Base-by-base conservation (phyloP, 2,329 filamentous ascomycete genomes). In the Xylaria sp. region DNA sequence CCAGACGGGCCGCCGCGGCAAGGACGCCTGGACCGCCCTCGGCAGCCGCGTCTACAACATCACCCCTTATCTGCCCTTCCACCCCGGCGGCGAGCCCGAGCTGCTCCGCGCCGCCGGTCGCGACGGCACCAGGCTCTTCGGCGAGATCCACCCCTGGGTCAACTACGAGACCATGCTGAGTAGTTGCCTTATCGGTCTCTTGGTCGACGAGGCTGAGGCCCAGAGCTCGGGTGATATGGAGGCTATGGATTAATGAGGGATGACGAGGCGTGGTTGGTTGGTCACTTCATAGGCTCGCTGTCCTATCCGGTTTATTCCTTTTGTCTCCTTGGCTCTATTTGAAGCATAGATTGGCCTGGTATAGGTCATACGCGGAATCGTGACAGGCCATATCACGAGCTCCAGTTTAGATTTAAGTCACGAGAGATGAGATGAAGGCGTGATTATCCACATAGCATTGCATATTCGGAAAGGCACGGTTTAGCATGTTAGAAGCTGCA, bases 21-120 rank as follows among this genome's bases (percentile, higher is more conserved):
- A 88, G 70, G 93, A 97, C 76, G 94, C 94, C 0, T 99, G 96
- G 96, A 97, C 92, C 69, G 92, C 90, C 1, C 91, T 97, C 70
- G 91, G 93, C 69, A 94, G 95, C 1, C 92, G 92, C 76, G 95
- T 98, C 34, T 99, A 98, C 82, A 98, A 98, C 77, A 91, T 99
- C 67, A 91, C 91, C 0, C 94, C 95, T 0, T 99, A 98, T 78
- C 79, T 94, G 44, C 90, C 92, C 1, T 99, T 94, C 78, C 96
- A 99, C 79, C 96, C 96, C 0, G 96, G 96, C 25, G 96, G 93
- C 9, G 88, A 91, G 74, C 89, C 89, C 4, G 92, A 97, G 81
- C 80, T 96, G 71, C 81, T 92, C 79, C 83, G 88, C 39, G 86
- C 84, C 41, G 90, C 90, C 0, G 90, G 85, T 0, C 82, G 85